Evolutionary conservation across 495 filamentous ascomycete species (phyloP).

Genomic region (Penicillium odoratum): DNA sequence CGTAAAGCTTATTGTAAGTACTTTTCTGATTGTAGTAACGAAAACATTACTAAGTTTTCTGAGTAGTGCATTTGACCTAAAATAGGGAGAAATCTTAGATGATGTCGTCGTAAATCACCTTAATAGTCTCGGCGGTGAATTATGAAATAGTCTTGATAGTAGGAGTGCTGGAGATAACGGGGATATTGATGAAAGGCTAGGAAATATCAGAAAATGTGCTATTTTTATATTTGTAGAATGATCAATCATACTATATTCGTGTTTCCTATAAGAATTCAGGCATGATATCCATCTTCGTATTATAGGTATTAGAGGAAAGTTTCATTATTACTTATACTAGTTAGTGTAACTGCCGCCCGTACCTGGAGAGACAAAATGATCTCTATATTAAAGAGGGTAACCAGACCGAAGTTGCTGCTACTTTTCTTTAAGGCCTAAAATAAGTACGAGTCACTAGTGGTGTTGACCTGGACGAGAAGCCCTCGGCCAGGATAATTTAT

Average conservation of each 20-base stretch:
- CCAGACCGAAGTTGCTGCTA: constrained; percentile 55
- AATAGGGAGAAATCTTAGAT: constrained; percentile 22
- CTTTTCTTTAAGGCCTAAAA: constrained; percentile 61
- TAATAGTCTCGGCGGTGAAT: constrained; percentile 29
- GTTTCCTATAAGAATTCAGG: constrained; percentile 31
- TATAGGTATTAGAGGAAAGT: constrained; percentile 31
- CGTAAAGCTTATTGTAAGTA: constrained; percentile 27
- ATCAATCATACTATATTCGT: constrained; percentile 33
- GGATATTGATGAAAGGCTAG: constrained; percentile 41
- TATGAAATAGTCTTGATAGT: constrained; percentile 36
- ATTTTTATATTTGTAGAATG: constrained; percentile 36
- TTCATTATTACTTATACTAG: constrained; percentile 26
- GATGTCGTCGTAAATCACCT: constrained; percentile 28
- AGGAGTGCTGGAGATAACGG: constrained; percentile 31
- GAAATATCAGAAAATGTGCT: constrained; percentile 30
- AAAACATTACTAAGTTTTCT: constrained; percentile 32
- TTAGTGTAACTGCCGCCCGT: constrained; percentile 42
- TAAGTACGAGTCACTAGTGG: constrained; percentile 53
- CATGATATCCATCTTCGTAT: constrained; percentile 36
- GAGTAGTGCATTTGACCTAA: constrained; percentile 3
- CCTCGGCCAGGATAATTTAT: constrained; percentile 62
- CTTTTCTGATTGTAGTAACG: constrained; percentile 36
- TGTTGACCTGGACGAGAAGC: constrained; percentile 54
- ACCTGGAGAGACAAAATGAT: constrained; percentile 50
- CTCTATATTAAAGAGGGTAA: constrained; percentile 49